These are phyloP conservation scores for Mixia osmundae DNA, from an alignment of 1,284 basidiomycete genomes.

Conservation along the genomic window DNA sequence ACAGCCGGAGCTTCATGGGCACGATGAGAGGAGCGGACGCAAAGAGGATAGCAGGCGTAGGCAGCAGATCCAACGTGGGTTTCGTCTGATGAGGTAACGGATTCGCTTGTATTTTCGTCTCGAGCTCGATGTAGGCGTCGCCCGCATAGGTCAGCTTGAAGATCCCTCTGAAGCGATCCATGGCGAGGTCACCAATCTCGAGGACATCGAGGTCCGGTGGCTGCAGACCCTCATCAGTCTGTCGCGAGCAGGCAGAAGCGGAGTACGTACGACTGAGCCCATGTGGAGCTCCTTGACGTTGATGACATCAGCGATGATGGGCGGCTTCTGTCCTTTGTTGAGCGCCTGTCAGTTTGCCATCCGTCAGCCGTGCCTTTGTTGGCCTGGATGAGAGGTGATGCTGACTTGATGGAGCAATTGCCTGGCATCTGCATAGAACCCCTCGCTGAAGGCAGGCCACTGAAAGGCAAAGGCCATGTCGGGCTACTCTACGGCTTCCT, in stretches of 20 bases:
- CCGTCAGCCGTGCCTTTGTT: neutral
- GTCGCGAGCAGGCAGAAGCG: neutral
- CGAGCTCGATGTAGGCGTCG: constrained; percentile 83
- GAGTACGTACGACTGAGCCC: constrained; percentile 56
- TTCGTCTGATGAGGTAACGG: constrained; percentile 80
- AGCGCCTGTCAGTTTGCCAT: constrained; percentile 35
- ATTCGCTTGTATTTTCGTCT: constrained; percentile 83
- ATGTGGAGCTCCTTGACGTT: constrained; percentile 94
- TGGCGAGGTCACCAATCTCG: constrained; percentile 88
- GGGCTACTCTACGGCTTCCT: neutral
- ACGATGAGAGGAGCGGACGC: constrained; percentile 83
- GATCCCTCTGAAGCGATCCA: constrained; percentile 83
- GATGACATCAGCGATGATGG: constrained; percentile 90
- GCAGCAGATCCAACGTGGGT: constrained; percentile 36
- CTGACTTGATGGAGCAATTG: constrained; percentile 53
- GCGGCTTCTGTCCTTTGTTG: constrained; percentile 92
- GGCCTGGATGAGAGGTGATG: neutral
- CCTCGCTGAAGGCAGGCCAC: constrained; percentile 84
- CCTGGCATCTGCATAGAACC: constrained; percentile 80
- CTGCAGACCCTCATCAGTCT: constrained; percentile 24
- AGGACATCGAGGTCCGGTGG: constrained; percentile 93
- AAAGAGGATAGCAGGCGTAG: constrained; percentile 56
- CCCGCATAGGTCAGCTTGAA: constrained; percentile 87
- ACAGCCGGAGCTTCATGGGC: constrained; percentile 93
- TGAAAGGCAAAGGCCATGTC: constrained; percentile 89